Evolutionary conservation across 129 eudicot genomes (phyloP), one percentile per base, ranked within the genome.

Genomic region (Lactuca sativa): DNA sequence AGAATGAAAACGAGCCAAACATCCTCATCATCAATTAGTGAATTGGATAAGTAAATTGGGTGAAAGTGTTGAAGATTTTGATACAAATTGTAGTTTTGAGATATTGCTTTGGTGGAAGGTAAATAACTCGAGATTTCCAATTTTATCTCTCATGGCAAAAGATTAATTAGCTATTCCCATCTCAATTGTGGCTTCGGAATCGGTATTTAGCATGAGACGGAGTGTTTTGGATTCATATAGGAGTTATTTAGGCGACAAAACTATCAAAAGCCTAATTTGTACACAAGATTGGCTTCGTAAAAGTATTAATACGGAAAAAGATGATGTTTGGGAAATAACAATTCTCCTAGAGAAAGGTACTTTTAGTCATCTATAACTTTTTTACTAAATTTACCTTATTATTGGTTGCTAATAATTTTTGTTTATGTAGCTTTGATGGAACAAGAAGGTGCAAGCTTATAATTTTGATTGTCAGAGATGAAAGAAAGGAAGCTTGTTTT

Each of bases 81-180:
- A 21, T 21, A 21, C 21, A 21, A 21, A 21, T 21, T 0, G 21
- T 21, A 21, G 21, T 21, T 21, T 21, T 21, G 21, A 36, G 6
- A 62, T 62, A 8, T 62, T 38, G 30, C 7, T 0, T 6, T 62
- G 67, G 67, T 62, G 67, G 67, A 62, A 62, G 67, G 67, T 62
- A 3, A 62, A 62, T 40, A 16, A 53, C 38, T 2, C 3, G 38
- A 36, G 38, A 36, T 36, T 36, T 36, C 38, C 38, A 36, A 36
- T 21, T 36, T 41, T 40, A 16, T 41, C 67, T 62, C 32, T 40
- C 7, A 38, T 40, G 34, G 36, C 54, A n/a, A 62, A 21, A 62
- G 54, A 62, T 62, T 36, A 0, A 9, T 17, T 62, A 7, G 54
- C 8, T 5, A 62, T 40, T 38, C 67, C 16, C 2, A 4, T 62